These are phyloP conservation scores for Dactylellina sp. DNA, from an alignment of 2,329 filamentous ascomycete genomes.

Conservation along the genomic window DNA sequence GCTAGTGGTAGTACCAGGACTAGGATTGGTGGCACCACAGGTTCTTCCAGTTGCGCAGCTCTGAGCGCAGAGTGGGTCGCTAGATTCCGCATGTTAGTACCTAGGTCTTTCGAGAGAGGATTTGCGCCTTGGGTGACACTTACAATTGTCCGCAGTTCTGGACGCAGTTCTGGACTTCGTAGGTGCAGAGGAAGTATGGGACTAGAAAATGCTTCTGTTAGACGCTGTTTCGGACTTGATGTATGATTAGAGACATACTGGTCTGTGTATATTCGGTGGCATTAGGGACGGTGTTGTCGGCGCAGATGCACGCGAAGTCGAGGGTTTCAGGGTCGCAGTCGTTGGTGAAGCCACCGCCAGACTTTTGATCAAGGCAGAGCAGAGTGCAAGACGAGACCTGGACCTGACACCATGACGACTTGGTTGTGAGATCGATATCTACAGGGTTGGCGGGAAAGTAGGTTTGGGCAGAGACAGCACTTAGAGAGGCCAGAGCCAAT, in stretches of 20 bases:
- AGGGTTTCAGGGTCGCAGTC: constrained; percentile 46
- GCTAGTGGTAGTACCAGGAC: constrained; percentile 18
- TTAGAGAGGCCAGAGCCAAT: constrained; percentile 33
- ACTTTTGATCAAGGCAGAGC: constrained; percentile 52
- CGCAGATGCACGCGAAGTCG: constrained; percentile 44
- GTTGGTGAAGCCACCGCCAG: constrained; percentile 38
- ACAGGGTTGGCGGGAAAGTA: constrained; percentile 47
- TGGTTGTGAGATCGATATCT: constrained; percentile 48
- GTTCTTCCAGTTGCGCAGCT: constrained; percentile 18
- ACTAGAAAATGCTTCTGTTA: constrained; percentile 24
- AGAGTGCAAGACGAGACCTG: constrained; percentile 43
- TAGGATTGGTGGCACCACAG: constrained; percentile 54
- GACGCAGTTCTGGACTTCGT: constrained; percentile 44
- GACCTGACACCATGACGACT: constrained; percentile 46
- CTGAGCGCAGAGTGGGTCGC: constrained; percentile 43
- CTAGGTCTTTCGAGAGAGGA: neutral
- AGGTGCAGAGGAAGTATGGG: constrained; percentile 53
- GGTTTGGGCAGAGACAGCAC: constrained; percentile 44
- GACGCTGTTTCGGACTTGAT: neutral
- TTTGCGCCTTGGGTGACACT: neutral
- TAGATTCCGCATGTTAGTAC: neutral
- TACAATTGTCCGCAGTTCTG: constrained; percentile 49
- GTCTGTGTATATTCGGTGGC: constrained; percentile 54
- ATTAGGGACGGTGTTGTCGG: constrained; percentile 49
- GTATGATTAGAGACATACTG: constrained; percentile 27